Conservation (phyloP, 176 grass and related monocot species). For the Oryza officinalis region DNA sequence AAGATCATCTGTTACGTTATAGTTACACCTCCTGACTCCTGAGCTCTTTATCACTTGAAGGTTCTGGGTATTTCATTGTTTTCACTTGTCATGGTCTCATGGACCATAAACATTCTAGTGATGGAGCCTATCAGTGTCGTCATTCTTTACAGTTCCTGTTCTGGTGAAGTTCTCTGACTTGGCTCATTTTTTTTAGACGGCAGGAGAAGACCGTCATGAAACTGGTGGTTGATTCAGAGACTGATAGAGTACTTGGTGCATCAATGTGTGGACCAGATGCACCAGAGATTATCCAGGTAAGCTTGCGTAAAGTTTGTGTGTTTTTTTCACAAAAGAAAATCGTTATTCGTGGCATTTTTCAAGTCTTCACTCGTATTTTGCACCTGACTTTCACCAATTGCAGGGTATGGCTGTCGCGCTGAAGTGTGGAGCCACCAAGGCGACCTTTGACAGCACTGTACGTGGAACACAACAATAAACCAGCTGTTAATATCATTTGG, state of each 20-base stretch:
- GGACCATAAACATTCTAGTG: not conserved
- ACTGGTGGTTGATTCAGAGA: conserved; percentile 73
- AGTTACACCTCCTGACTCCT: not conserved
- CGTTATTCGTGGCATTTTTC: not conserved
- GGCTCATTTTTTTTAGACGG: conserved; percentile 41
- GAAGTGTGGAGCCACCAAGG: conserved; percentile 94
- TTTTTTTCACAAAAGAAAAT: not conserved
- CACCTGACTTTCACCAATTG: not conserved
- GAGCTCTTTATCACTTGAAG: not conserved
- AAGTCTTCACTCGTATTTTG: not conserved
- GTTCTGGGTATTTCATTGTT: not conserved
- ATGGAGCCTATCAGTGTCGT: not conserved
- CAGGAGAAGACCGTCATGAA: conserved; percentile 88
- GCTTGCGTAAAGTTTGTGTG: not conserved
- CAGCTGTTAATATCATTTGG: not conserved
- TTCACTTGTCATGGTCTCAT: not conserved
- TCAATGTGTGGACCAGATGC: conserved; percentile 94
- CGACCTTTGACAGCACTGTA: conserved; percentile 83
- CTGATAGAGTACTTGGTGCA: conserved; percentile 73
- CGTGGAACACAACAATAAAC: conserved; percentile 16
- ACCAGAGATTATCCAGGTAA: conserved; percentile 90
- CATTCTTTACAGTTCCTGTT: not conserved
- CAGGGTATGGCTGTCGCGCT: conserved; percentile 87
- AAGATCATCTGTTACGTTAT: not conserved
- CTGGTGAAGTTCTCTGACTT: not conserved